phyloP scores from a whole-genome alignment of 2,329 filamentous ascomycete species.

The Fusarium subglutinans region DNA sequence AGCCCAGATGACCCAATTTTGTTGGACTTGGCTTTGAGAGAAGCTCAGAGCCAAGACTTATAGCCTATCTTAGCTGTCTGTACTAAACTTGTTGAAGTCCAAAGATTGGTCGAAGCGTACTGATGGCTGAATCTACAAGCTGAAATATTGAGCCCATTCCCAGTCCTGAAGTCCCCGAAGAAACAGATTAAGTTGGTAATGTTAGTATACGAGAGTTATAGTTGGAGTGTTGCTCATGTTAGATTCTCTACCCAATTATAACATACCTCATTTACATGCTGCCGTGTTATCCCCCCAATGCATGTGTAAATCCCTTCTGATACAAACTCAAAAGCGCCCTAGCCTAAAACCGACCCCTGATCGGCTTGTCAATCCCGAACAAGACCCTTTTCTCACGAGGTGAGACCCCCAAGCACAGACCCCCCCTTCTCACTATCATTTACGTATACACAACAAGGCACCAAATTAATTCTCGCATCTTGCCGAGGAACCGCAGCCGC shows the following conservation, averaged over 20 bases:
- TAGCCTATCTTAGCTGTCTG: background rate
- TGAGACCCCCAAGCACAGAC: background rate
- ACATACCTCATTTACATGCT: background rate
- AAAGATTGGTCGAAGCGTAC: background rate
- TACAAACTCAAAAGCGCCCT: background rate
- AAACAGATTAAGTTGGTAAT: background rate
- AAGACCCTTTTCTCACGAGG: background rate
- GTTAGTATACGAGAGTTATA: background rate
- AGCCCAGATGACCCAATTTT: background rate
- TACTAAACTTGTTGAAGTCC: background rate
- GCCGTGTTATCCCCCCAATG: background rate
- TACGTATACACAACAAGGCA: background rate
- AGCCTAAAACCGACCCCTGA: background rate
- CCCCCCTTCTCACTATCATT: background rate
- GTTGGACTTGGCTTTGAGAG: background rate
- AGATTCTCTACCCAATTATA: background rate
- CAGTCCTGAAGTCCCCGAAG: background rate
- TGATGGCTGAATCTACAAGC: background rate
- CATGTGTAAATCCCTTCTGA: background rate
- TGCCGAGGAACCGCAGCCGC: slow-evolving; percentile 12
- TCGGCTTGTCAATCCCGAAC: background rate
- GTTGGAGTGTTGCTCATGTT: background rate
- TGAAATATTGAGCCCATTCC: background rate
- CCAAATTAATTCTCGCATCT: background rate
- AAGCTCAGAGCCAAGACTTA: background rate